These are phyloP conservation scores for Boechera retrofracta DNA, from an alignment of 345 rosid species.

Conservation along the genomic window DNA sequence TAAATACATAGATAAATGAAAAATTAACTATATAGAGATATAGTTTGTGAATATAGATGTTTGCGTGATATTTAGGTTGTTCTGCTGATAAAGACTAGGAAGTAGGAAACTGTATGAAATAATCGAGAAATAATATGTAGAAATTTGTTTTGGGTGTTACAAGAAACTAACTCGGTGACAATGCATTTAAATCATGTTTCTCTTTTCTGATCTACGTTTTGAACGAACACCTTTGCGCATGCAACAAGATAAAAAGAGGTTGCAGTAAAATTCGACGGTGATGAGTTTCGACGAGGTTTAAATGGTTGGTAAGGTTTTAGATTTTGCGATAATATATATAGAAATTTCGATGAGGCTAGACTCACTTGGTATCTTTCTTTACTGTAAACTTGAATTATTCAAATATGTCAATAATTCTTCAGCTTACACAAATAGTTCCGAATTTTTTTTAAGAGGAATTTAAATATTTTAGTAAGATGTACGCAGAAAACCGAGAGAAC, in stretches of 20 bases:
- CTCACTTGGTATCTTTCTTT: neutral
- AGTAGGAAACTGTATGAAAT: neutral
- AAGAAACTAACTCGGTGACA: neutral
- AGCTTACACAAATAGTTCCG: neutral
- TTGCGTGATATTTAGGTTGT: slow-evolving; percentile 31
- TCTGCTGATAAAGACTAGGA: neutral
- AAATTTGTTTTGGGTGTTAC: neutral
- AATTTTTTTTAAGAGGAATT: neutral
- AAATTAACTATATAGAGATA: neutral
- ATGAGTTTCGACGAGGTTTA: too few relatives aligned
- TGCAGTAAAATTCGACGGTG: neutral
- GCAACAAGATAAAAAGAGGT: neutral
- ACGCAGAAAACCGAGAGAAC: slow-evolving; percentile 40
- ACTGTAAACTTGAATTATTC: neutral
- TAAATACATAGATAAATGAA: neutral
- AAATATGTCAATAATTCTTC: neutral
- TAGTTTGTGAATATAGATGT: slow-evolving; percentile 1
- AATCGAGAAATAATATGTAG: neutral
- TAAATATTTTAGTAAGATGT: slow-evolving; percentile 12
- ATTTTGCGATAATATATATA: neutral
- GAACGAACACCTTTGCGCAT: too few relatives aligned
- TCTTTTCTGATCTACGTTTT: too few relatives aligned
- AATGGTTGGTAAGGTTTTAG: neutral
- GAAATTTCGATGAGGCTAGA: neutral
- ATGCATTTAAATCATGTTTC: too few relatives aligned